Evolutionary conservation across 345 rosid species (phyloP).

Genomic region (Bruguiera gymnorhiza): DNA sequence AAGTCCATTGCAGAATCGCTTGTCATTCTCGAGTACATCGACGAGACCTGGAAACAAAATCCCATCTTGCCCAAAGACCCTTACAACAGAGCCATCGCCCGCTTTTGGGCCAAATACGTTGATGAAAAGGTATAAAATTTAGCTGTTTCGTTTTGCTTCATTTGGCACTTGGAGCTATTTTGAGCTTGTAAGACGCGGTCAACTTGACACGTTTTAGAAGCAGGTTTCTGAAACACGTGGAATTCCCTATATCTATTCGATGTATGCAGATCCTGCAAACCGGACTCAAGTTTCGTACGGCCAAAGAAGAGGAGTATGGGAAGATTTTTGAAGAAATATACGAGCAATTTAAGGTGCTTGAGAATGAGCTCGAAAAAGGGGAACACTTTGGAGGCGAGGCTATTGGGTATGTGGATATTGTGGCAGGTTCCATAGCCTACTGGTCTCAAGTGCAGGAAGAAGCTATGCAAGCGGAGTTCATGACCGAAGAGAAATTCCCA

Average conservation of each 20-base stretch:
- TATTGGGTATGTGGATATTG: conserved; percentile 9
- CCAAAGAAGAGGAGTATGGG: neutral
- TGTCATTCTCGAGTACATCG: conserved; percentile 17
- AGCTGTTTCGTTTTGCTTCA: neutral
- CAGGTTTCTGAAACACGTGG: no score
- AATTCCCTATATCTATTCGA: no score
- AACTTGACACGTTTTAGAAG: no score
- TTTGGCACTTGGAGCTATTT: no score
- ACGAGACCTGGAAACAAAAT: conserved; percentile 7
- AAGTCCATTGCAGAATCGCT: conserved; percentile 13
- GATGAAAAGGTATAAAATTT: conserved; percentile 11
- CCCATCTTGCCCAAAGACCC: conserved; percentile 10
- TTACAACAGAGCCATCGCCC: conserved; percentile 6
- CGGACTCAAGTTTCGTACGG: neutral
- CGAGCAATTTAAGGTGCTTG: conserved; percentile 2
- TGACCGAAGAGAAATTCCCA: conserved; percentile 7
- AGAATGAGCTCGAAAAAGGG: conserved; percentile 1
- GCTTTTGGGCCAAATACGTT: conserved; percentile 17
- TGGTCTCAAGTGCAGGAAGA: neutral
- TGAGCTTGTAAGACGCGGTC: no score
- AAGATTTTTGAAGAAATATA: neutral
- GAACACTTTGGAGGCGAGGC: conserved; percentile 11
- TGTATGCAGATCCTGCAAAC: neutral
- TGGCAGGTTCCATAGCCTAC: neutral
- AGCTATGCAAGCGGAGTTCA: neutral